These are phyloP conservation scores for Pestalotiopsis fici DNA, from an alignment of 2,329 filamentous ascomycete species.

Conservation along the genomic window DNA sequence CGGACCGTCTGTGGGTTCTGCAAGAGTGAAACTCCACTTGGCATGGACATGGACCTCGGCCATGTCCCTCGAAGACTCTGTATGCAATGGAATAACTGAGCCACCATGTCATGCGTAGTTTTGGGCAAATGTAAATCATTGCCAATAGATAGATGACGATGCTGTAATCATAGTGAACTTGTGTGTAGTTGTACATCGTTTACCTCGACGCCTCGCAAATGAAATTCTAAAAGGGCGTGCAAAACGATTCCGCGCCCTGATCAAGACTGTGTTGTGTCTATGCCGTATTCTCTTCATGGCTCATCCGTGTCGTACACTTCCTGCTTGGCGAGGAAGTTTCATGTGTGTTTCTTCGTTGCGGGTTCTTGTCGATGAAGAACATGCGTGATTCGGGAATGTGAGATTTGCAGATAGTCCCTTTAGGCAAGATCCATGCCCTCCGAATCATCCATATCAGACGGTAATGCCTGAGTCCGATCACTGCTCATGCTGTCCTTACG, in stretches of 20 bases:
- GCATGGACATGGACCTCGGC: not conserved
- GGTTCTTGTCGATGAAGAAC: not conserved
- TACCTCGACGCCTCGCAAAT: not conserved
- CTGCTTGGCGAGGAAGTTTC: not conserved
- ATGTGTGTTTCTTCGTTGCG: not conserved
- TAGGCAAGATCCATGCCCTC: constrained; percentile 61
- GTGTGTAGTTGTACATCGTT: not conserved
- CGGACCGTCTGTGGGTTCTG: not conserved
- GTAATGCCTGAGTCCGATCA: constrained; percentile 56
- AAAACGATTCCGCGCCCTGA: not conserved
- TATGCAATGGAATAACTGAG: not conserved
- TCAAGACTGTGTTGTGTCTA: not conserved
- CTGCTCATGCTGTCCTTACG: constrained; percentile 64
- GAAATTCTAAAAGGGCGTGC: not conserved
- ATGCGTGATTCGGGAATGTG: not conserved
- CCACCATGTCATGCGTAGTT: not conserved
- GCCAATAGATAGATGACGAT: not conserved
- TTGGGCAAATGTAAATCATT: not conserved
- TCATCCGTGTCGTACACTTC: not conserved
- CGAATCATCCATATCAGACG: constrained; percentile 61
- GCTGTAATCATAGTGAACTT: not conserved
- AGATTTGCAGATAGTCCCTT: not conserved
- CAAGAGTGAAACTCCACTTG: not conserved
- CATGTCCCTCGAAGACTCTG: not conserved
- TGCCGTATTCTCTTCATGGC: not conserved